These are phyloP conservation scores for Candolleomyces eurysporus DNA, from an alignment of 768 basidiomycete genomes.

Conservation along the genomic window DNA sequence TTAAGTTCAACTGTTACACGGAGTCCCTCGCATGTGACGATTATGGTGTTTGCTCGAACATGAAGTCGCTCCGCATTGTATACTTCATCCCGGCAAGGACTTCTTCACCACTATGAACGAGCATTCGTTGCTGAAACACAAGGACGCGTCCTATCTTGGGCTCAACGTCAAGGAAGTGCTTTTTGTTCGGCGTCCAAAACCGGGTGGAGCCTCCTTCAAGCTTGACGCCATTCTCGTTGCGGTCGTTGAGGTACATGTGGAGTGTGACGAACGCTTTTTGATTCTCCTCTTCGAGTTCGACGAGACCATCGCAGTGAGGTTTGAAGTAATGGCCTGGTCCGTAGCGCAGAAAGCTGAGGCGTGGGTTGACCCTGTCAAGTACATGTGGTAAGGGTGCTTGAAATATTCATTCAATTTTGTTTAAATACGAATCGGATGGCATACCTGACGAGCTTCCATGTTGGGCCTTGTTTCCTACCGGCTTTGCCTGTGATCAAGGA, in stretches of 20 bases:
- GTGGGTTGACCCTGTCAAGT: constrained; percentile 29
- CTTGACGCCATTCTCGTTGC: constrained; percentile 15
- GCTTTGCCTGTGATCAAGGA: constrained; percentile 28
- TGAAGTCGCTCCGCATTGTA: constrained; percentile 37
- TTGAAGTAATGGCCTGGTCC: constrained; percentile 43
- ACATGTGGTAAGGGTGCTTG: background rate
- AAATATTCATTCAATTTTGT: no score
- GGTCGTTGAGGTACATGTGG: constrained; percentile 40
- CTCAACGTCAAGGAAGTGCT: constrained; percentile 32
- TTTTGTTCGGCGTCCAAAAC: constrained; percentile 35
- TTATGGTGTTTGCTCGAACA: constrained; percentile 25
- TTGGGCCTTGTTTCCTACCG: constrained; percentile 25
- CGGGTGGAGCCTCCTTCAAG: constrained; percentile 38
- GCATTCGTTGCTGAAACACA: constrained; percentile 40
- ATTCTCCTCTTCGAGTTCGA: constrained; percentile 23
- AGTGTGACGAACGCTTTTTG: constrained; percentile 41
- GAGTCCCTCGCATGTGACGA: background rate
- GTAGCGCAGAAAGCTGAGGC: constrained; percentile 42
- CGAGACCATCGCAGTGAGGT: constrained; percentile 37
- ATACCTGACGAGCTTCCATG: constrained; percentile 35
- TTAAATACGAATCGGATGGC: constrained; percentile 1
- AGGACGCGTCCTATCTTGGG: constrained; percentile 38
- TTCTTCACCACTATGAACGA: constrained; percentile 38
- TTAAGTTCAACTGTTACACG: background rate
- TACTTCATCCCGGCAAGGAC: constrained; percentile 32